Evolutionary conservation across 805 yeast genomes (phyloP).

Genomic region (Metschnikowia cerradonensis): DNA sequence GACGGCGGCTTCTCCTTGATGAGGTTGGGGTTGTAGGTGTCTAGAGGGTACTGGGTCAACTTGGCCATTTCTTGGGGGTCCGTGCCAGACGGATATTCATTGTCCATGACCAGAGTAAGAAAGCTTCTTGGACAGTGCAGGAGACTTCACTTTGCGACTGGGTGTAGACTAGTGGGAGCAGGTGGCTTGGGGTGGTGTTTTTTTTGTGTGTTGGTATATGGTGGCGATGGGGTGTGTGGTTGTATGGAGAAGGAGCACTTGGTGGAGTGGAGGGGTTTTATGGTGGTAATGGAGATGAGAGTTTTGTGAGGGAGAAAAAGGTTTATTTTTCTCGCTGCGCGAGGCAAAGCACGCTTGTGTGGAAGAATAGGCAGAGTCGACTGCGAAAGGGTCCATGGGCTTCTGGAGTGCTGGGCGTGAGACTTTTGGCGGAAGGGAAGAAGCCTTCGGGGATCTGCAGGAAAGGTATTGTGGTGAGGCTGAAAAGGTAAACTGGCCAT

Average conservation of each 20-base stretch:
- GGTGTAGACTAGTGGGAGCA: too few relatives aligned
- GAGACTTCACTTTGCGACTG: background rate
- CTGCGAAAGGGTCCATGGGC: background rate
- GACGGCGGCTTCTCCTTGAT: background rate
- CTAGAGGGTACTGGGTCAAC: slow-evolving; percentile 5
- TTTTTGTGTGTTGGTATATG: background rate
- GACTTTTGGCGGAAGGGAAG: too few relatives aligned
- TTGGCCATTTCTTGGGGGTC: slow-evolving; percentile 5
- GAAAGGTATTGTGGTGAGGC: too few relatives aligned
- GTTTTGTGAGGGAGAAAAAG: background rate
- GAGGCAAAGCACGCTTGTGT: background rate
- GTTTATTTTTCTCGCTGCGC: background rate
- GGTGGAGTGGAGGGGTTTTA: background rate
- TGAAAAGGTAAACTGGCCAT: background rate
- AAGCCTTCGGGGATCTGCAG: too few relatives aligned
- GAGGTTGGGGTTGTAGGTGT: slow-evolving; percentile 4
- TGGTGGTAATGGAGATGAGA: background rate
- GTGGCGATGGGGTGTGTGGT: background rate
- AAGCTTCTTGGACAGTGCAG: background rate
- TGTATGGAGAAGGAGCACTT: background rate
- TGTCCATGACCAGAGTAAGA: background rate
- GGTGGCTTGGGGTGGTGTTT: background rate
- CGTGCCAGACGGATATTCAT: slow-evolving; percentile 4
- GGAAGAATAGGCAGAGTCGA: too few relatives aligned
- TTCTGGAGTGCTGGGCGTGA: background rate